Base-by-base conservation (phyloP, 78 protist genomes). In the Dictyostelium citrinum region DNA sequence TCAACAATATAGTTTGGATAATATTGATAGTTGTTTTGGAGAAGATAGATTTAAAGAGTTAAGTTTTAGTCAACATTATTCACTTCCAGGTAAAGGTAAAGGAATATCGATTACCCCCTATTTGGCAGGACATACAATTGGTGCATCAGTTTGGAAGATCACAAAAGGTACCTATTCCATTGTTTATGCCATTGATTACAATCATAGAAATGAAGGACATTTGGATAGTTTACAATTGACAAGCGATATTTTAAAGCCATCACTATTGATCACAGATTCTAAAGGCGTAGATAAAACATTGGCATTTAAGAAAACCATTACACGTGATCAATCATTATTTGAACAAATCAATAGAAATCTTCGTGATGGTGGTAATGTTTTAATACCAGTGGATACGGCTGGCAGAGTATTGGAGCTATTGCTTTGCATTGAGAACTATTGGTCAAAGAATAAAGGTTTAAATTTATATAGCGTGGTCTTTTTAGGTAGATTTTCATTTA, bases 121-220 rank as follows among this genome's bases (percentile, higher is more conserved):
- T 72, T 33, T 46, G 0, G 96, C 96, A 16, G 96, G 96, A n/a
- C 97, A 79, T 77, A 93, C 67, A 82, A 58, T 98, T 9, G 99
- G 99, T 24, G 99, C 99, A 27, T 85, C 99, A 5, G 61, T 98
- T 17, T 98, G 99, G 99, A 78, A 58, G 64, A 96, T 98, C 20
- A 45, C 83, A 43, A 98, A 91, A 45, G 99, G 97, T 11, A 41
- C 90, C 37, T 98, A 98, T 81, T 92, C 93, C 14, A 85, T 98
- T 20, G 88, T 98, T 33, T 98, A 98, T 74, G 99, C 98, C 5
- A 90, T 97, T 22, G 97, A 97, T 64, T 97, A 61, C 91, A 96
- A 97, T 75, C 98, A 98, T 78, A 24, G 74, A 51, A 14, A 29
- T 24, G 99, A 98, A 37, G 93, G 98, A n/a, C 98, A 95, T 80